Evolutionary conservation across 805 yeast species (phyloP).

Genomic region (Yarrowia osloensis): DNA sequence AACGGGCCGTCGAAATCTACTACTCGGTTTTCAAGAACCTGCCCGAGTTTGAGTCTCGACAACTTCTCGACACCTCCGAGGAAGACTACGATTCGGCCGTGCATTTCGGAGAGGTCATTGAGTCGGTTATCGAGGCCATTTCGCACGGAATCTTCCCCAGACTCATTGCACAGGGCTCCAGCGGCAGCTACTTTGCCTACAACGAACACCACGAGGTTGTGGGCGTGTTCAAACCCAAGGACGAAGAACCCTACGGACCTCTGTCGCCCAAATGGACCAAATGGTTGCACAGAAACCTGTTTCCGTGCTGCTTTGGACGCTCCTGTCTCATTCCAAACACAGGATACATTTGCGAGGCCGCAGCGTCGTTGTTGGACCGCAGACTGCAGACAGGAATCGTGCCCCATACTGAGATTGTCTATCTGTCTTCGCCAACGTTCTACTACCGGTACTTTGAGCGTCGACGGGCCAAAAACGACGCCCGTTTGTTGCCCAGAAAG

Average conservation of each 20-base stretch:
- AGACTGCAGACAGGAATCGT: constrained; percentile 61
- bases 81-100: constrained; percentile 41
- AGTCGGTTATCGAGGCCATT: constrained; percentile 51
- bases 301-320: constrained; percentile 77
- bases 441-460: constrained; percentile 57
- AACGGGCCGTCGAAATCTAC: constrained; percentile 46
- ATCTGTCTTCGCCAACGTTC: constrained; percentile 52
- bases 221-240: constrained; percentile 76
- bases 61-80: constrained; percentile 40
- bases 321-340: constrained; percentile 71
- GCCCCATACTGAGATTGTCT: constrained; percentile 64
- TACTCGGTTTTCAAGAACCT: constrained; percentile 53
- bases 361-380: constrained; percentile 66
- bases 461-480: constrained; percentile 36
- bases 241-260: constrained; percentile 80
- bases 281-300: constrained; percentile 73
- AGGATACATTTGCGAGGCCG: constrained; percentile 72
- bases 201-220: constrained; percentile 45
- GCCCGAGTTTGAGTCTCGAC: constrained; percentile 40
- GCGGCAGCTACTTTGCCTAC: constrained; percentile 67
- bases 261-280: constrained; percentile 77
- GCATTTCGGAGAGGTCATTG: constrained; percentile 48
- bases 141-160: constrained; percentile 51
- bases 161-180: constrained; percentile 64
- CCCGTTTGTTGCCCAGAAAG: constrained; percentile 47